phyloP scores from a whole-genome alignment of 768 basidiomycete genomes.

The Fibroporia radiculosa region DNA sequence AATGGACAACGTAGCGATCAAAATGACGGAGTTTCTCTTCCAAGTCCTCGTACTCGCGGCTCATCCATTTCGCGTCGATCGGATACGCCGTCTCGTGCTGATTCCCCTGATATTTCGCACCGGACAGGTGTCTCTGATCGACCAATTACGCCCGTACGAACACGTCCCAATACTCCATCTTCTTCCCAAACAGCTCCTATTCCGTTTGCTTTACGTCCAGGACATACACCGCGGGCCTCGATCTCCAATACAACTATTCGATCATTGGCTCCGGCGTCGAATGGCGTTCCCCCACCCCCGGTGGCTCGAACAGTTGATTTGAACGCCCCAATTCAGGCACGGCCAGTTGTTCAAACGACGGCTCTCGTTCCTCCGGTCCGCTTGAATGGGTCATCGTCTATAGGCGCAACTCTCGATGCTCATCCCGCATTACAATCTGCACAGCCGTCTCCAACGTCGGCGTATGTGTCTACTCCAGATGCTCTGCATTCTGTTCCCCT shows the following conservation, averaged over 20 bases:
- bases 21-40: conserved; percentile 4
- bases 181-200: conserved; percentile 19
- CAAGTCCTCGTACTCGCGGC: conserved; percentile 4
- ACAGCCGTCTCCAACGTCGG: conserved; percentile 12
- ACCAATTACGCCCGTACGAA: conserved; percentile 11
- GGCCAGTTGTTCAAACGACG: background rate
- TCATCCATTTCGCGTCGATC: conserved; percentile 9
- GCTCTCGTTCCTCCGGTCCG: background rate
- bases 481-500: background rate
- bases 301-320: background rate
- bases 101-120: conserved; percentile 11
- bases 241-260: conserved; percentile 12
- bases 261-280: background rate
- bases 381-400: background rate
- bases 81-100: conserved; percentile 11
- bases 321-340: background rate
- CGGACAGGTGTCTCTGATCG: conserved; percentile 11
- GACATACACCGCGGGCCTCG: conserved; percentile 24
- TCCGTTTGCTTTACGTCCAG: conserved; percentile 28
- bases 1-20: conserved; percentile 8
- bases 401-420: conserved; percentile 1
- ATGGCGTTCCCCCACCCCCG: background rate
- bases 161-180: conserved; percentile 15
- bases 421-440: conserved; percentile 9
- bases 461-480: conserved; percentile 7